Conservation (phyloP, 2,329 filamentous ascomycete genomes). For the Coleophoma crateriformis region DNA sequence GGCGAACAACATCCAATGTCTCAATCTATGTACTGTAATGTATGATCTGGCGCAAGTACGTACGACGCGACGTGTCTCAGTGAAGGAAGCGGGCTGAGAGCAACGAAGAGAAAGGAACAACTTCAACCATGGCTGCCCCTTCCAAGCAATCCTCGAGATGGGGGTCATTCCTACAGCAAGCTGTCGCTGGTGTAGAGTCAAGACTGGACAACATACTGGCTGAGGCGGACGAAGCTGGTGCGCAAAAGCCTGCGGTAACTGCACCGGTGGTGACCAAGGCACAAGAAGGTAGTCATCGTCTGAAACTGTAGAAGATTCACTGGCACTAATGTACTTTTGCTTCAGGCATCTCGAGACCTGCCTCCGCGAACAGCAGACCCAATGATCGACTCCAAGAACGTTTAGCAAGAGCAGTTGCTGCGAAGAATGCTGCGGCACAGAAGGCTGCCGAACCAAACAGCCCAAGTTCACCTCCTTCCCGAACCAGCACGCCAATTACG, state of each 20-base stretch:
- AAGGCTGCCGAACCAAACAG: constrained; percentile 38
- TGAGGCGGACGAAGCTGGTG: constrained; percentile 58
- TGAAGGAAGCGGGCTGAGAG: constrained; percentile 7
- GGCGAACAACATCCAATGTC: constrained; percentile 1
- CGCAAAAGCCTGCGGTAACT: constrained; percentile 32
- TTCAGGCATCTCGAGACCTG: constrained; percentile 52
- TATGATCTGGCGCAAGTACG: constrained; percentile 11
- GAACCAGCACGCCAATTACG: constrained; percentile 45
- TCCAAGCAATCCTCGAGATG: constrained; percentile 53
- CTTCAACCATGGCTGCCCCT: constrained; percentile 21
- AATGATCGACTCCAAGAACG: constrained; percentile 87
- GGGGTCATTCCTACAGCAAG: constrained; percentile 80
- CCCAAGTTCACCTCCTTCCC: constrained; percentile 42
- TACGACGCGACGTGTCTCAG: constrained; percentile 12
- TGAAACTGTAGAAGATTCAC: neutral
- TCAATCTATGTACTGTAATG: constrained; percentile 13
- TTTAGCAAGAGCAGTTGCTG: constrained; percentile 79
- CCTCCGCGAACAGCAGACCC: constrained; percentile 55
- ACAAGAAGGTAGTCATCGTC: constrained; percentile 7
- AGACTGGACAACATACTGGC: constrained; percentile 86
- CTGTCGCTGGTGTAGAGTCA: constrained; percentile 90
- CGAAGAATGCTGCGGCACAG: constrained; percentile 45
- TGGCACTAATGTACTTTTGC: neutral
- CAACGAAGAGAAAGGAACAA: neutral
- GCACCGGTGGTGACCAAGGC: constrained; percentile 26